These are phyloP conservation scores for Leccinum olivaceopallidum DNA, from an alignment of 768 basidiomycete species.

Conservation along the genomic window DNA sequence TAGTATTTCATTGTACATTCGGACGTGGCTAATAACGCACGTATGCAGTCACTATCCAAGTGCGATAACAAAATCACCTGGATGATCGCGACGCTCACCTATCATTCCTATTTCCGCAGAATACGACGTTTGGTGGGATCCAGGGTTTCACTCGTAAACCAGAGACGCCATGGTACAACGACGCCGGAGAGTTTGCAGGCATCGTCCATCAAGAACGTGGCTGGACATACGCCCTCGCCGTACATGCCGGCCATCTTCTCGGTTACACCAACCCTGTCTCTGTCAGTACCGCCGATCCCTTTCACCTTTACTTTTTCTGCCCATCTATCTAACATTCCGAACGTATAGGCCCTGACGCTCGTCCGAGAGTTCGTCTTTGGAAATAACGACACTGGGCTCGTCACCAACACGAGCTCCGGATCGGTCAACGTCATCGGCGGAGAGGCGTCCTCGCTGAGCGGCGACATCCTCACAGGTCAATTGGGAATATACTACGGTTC, in stretches of 20 bases:
- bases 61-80: conserved; percentile 21
- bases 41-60: conserved; percentile 56
- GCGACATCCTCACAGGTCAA: conserved; percentile 51
- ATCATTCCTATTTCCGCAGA: conserved; percentile 38
- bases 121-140: conserved; percentile 77
- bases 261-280: conserved; percentile 37
- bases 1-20: not conserved
- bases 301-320: not conserved
- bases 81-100: not conserved
- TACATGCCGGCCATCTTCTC: conserved; percentile 43
- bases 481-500: conserved; percentile 58
- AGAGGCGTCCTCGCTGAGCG: conserved; percentile 45
- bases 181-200: conserved; percentile 58
- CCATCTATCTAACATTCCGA: not conserved
- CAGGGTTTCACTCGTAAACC: conserved; percentile 73
- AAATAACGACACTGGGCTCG: conserved; percentile 56
- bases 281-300: conserved; percentile 40
- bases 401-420: conserved; percentile 34
- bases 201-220: conserved; percentile 75
- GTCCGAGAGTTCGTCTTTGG: conserved; percentile 70
- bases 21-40: conserved; percentile 9
- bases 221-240: conserved; percentile 45
- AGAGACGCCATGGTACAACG: conserved; percentile 66
- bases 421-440: conserved; percentile 46
- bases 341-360: conserved; percentile 56